These are phyloP conservation scores for Fusarium sp. DNA, from an alignment of 2,329 filamentous ascomycete species.

Conservation along the genomic window DNA sequence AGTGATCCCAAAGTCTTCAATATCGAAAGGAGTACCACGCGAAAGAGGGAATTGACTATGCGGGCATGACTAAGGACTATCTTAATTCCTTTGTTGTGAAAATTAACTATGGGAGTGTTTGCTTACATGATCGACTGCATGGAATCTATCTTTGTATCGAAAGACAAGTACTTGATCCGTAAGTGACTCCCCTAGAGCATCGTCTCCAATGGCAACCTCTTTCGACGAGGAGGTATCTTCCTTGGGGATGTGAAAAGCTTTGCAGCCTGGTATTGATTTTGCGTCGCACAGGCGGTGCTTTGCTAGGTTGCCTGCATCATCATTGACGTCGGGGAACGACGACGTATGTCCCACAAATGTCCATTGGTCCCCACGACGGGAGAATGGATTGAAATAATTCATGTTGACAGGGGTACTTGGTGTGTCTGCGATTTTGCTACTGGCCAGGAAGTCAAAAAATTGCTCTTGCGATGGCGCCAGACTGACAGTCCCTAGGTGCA, in stretches of 20 bases:
- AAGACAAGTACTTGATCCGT: slow-evolving; percentile 77
- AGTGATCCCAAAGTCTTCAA: slow-evolving; percentile 79
- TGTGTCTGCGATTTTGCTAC: neutral
- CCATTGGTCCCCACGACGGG: slow-evolving; percentile 58
- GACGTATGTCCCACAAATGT: slow-evolving; percentile 69
- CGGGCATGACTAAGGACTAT: slow-evolving; percentile 70
- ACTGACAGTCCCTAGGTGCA: neutral
- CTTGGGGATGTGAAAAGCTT: slow-evolving; percentile 68
- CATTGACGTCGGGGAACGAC: slow-evolving; percentile 68
- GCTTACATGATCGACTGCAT: slow-evolving; percentile 78
- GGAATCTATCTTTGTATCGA: slow-evolving; percentile 73
- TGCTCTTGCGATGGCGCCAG: neutral
- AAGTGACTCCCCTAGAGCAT: slow-evolving; percentile 57
- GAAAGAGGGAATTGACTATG: slow-evolving; percentile 78
- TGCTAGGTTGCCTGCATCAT: slow-evolving; percentile 57
- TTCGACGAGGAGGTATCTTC: slow-evolving; percentile 55
- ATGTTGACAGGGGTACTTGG: slow-evolving; percentile 24
- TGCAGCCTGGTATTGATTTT: slow-evolving; percentile 69
- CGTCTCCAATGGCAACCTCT: slow-evolving; percentile 56
- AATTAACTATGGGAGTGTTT: rapidly evolving
- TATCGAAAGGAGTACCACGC: slow-evolving; percentile 75
- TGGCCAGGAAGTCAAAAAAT: neutral
- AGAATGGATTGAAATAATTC: slow-evolving; percentile 43
- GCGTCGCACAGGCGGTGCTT: slow-evolving; percentile 57
- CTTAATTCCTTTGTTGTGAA: neutral